Base-by-base conservation (phyloP, 306 rosid genomes). In the Abrus precatorius region DNA sequence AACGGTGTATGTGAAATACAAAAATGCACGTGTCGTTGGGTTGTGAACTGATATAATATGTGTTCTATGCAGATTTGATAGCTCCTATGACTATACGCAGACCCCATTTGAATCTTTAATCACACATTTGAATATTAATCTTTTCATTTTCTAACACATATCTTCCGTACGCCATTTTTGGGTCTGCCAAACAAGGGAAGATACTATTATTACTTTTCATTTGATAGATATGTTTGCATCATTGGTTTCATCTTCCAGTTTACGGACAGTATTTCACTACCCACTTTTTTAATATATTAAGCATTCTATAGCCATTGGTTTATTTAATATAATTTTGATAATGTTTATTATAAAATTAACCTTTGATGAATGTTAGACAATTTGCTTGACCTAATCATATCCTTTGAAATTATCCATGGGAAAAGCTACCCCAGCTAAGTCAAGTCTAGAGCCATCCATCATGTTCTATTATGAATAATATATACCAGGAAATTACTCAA, bases 1-100 rank as follows among this genome's bases (percentile, higher is more conserved):
- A 60, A 60, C 68, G 45, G 68, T 62, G 68, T 12, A 33, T 6
- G 68, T 30, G 68, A 11, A 36, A 34, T 62, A 34, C 68, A 62
- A 62, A 28, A 61, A 61, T 5, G 28, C 20, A 12, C 3, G n/a
- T 59, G 65, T 59, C 40, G 1, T 57, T 10, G 5, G 43, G 3
- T 13, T n/a, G 3, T 3, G 3, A 60, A 32, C 20, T 32, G 7
- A 61, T 7, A 61, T 7, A 53, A 53, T 2, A 29, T 54, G 5
- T 6, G 60, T 8, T 54, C 60, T 0, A 54, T 54, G 32, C 0
- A 14, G 2, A 54, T 61, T 8, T 62, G 68, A 62, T 34, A 3
- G 43, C 45, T 12, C n/a, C 47, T 30, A 32, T 3, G 44, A 27
- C 57, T n/a, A n/a, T 57, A 6, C 6, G 61, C 8, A 56, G 6